phyloP scores from a whole-genome alignment of 305 asterid species.

The Stenogyne calaminthoides region DNA sequence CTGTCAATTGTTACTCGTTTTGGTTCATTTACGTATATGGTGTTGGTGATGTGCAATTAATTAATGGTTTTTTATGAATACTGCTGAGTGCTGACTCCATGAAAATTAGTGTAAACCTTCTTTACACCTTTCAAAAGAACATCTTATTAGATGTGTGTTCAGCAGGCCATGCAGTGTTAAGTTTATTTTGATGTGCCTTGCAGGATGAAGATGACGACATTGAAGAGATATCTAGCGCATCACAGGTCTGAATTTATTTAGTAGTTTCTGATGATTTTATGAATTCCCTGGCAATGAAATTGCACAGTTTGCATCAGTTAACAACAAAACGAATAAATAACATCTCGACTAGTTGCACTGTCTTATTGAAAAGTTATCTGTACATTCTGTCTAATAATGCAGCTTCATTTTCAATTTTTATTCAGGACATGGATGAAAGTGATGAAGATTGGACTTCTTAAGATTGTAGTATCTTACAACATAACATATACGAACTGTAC shows the following conservation, averaged over 20 bases:
- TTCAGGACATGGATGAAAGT: constrained; percentile 58
- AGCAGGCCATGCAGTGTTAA: background rate
- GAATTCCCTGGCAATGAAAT: background rate
- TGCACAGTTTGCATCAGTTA: background rate
- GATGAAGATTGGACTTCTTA: constrained; percentile 70
- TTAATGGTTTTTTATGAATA: background rate
- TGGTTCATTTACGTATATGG: background rate
- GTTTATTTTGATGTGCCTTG: constrained; percentile 25
- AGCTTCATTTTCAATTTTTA: constrained; percentile 4
- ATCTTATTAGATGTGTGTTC: background rate
- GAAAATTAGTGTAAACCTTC: background rate
- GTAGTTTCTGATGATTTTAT: background rate
- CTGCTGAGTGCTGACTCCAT: background rate
- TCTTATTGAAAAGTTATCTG: background rate
- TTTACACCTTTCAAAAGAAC: constrained; percentile 8
- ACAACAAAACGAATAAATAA: constrained; percentile 11
- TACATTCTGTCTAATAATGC: background rate
- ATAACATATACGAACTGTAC: constrained; percentile 12
- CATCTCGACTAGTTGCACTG: background rate
- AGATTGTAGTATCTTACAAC: constrained; percentile 12
- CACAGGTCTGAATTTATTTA: constrained; percentile 35
- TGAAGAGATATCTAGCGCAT: constrained; percentile 63
- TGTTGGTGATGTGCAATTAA: background rate
- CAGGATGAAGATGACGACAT: constrained; percentile 63
- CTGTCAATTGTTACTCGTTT: background rate